A percentile compares a stretch with the other conserved stretches of the same genome.
phyloP scores from a whole-genome alignment of 257 asterid species.

The Gentiana dahurica region DNA sequence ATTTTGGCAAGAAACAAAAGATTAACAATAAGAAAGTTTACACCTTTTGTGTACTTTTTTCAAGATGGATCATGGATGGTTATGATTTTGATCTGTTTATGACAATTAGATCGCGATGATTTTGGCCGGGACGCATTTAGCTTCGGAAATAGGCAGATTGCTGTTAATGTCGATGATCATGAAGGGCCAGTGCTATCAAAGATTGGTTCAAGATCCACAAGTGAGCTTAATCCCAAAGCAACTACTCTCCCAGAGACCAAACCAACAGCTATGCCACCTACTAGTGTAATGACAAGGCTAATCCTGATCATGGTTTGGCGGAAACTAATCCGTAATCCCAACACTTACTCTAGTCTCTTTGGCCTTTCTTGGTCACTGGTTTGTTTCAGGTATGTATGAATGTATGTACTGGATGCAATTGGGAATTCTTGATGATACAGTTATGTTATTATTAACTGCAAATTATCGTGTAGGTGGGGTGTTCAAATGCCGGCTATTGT shows the following conservation, averaged over 20 bases:
- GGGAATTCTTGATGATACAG: background rate
- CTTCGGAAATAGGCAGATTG: slow-evolving; percentile 24
- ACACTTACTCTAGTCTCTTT: slow-evolving; percentile 37
- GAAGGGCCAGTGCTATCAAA: slow-evolving; percentile 62
- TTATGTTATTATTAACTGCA: too few species aligned
- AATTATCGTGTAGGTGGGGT: slow-evolving; percentile 38
- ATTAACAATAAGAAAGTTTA: too few species aligned
- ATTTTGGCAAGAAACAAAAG: too few species aligned
- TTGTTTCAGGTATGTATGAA: slow-evolving; percentile 22
- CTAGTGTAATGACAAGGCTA: slow-evolving; percentile 39
- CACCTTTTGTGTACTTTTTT: background rate
- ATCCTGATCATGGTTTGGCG: slow-evolving; percentile 44
- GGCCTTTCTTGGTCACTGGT: slow-evolving; percentile 36
- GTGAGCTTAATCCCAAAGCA: slow-evolving; percentile 75
- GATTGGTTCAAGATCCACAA: slow-evolving; percentile 78
- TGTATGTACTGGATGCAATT: background rate
- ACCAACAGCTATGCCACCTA: slow-evolving; percentile 32
- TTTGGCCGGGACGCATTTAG: slow-evolving; percentile 57
- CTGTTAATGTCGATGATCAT: slow-evolving; percentile 21
- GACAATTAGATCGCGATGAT: slow-evolving; percentile 59
- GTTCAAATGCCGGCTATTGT: slow-evolving; percentile 65
- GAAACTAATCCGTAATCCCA: slow-evolving; percentile 35
- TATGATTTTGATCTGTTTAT: background rate
- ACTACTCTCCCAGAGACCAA: slow-evolving; percentile 15
- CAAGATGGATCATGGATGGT: background rate